phyloP scores from a whole-genome alignment of 2,329 filamentous ascomycete genomes.

The Microcyclospora pomicola region DNA sequence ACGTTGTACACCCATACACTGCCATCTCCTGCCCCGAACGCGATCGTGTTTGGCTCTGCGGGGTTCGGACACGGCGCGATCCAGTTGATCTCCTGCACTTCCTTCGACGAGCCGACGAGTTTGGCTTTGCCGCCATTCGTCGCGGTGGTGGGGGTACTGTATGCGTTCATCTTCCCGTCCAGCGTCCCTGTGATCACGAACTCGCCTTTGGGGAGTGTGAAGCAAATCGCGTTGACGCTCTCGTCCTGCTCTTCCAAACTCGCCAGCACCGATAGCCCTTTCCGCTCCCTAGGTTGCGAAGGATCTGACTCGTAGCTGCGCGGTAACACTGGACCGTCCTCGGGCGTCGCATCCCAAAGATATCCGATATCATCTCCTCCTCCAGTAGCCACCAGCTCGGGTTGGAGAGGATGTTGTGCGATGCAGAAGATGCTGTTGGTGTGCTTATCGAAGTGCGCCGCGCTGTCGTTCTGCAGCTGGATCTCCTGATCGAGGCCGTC shows the following conservation, averaged over 20 bases:
- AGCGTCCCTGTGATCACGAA: slow-evolving; percentile 77
- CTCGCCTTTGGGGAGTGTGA: slow-evolving; percentile 70
- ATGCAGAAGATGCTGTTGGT: slow-evolving; percentile 90
- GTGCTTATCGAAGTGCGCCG: slow-evolving; percentile 82
- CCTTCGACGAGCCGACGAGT: slow-evolving; percentile 64
- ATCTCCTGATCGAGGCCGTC: slow-evolving; percentile 49
- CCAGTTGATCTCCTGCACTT: slow-evolving; percentile 96
- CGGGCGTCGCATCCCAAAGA: slow-evolving; percentile 63
- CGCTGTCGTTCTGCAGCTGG: slow-evolving; percentile 76
- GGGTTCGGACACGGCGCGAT: slow-evolving; percentile 59
- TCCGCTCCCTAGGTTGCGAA: slow-evolving; percentile 36
- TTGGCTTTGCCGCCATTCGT: slow-evolving; percentile 18
- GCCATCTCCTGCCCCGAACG: slow-evolving; percentile 78
- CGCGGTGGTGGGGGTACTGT: slow-evolving; percentile 16
- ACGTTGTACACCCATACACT: slow-evolving; percentile 94
- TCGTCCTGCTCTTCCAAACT: slow-evolving; percentile 82
- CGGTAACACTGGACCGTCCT: slow-evolving; percentile 54
- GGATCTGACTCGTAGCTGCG: slow-evolving; percentile 58
- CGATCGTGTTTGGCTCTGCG: slow-evolving; percentile 63
- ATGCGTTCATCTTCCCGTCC: slow-evolving; percentile 64
- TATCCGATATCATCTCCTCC: slow-evolving; percentile 78
- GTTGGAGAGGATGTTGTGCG: slow-evolving; percentile 72
- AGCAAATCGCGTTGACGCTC: slow-evolving; percentile 73
- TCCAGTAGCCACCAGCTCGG: slow-evolving; percentile 71
- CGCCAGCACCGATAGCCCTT: slow-evolving; percentile 52